Conservation (phyloP, 73 alveolate genomes). For the Paramecium sexaurelia region DNA sequence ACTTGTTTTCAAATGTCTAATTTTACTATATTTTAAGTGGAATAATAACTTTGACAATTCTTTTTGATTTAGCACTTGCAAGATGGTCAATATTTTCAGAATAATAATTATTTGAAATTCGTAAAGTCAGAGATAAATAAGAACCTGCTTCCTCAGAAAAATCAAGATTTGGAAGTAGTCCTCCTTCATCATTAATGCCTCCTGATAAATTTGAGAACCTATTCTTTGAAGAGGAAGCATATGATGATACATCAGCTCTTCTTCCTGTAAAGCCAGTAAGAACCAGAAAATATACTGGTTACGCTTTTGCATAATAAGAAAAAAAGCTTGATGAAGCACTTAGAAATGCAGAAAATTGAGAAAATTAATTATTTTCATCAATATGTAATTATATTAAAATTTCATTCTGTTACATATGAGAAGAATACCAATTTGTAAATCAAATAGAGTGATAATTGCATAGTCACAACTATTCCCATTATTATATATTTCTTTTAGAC, state of each 20-base stretch:
- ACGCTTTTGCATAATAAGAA: constrained; percentile 44
- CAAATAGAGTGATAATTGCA: not conserved
- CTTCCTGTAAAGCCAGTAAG: not conserved
- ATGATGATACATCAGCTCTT: not conserved
- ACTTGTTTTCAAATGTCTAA: not conserved
- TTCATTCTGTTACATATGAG: not conserved
- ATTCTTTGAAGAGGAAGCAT: not conserved
- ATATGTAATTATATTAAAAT: not conserved
- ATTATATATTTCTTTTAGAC: not conserved
- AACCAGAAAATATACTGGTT: constrained; percentile 31
- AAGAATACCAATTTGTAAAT: not conserved
- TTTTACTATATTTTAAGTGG: not conserved
- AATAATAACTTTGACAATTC: not conserved
- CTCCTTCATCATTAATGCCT: not conserved
- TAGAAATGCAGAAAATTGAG: constrained; percentile 34
- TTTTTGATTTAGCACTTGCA: constrained; percentile 12
- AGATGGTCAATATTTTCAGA: constrained; percentile 47
- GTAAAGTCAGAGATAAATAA: not conserved
- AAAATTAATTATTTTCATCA: not conserved
- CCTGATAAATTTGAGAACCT: constrained; percentile 16
- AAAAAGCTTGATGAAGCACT: constrained; percentile 35
- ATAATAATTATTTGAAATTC: constrained; percentile 5
- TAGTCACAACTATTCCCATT: not conserved
- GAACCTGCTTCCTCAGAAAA: not conserved
- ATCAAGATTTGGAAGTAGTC: constrained; percentile 17